Evolutionary conservation across 306 rosid species (phyloP), one percentile per base, ranked within the genome.

Genomic region (Vicia faba): DNA sequence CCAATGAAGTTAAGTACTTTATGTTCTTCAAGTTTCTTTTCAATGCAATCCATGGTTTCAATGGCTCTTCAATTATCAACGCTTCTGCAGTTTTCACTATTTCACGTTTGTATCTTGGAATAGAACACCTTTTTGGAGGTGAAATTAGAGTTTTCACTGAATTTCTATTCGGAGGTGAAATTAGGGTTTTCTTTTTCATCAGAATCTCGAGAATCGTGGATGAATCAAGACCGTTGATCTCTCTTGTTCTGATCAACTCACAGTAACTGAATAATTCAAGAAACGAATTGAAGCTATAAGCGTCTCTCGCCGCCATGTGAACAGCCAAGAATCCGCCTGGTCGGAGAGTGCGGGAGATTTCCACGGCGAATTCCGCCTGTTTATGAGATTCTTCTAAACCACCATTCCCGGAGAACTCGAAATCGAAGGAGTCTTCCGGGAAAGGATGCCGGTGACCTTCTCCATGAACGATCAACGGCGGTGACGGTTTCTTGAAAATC

Each of bases 1-100:
- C 88, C 82, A 76, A 65, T 2, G 90, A 84, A 73, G 86, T 60
- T 26, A 81, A n/a, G 72, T 83, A 84, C 61, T 83, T 84, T 4
- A 85, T 43, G 48, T 72, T 83, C 73, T 78, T 80, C 62, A 68
- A 33, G 49, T 76, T 82, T 48, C 72, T 87, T 57, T 80, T 80
- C 9, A 76, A n/a, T 14, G 78, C 10, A 50, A 66, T 62, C 88
- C 83, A 85, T 1, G 88, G 86, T 46, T 83, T 84, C 68, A 71
- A 64, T 53, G 88, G 88, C 67, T 85, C 85, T 53, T 69, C 65
- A 11, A 12, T 1, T 5, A 85, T 74, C 71, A 81, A 73, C 11
- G 74, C 13, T 75, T 87, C 86, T 12, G 84, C 79, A 19, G 72
- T 81, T 11, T 7, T 23, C 2, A 79, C 61, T 13, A 87, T 57